A percentile compares a stretch with the other conserved stretches of the same genome.
Conservation (phyloP, 2,329 filamentous ascomycete genomes). For the Monosporascus sp. region DNA sequence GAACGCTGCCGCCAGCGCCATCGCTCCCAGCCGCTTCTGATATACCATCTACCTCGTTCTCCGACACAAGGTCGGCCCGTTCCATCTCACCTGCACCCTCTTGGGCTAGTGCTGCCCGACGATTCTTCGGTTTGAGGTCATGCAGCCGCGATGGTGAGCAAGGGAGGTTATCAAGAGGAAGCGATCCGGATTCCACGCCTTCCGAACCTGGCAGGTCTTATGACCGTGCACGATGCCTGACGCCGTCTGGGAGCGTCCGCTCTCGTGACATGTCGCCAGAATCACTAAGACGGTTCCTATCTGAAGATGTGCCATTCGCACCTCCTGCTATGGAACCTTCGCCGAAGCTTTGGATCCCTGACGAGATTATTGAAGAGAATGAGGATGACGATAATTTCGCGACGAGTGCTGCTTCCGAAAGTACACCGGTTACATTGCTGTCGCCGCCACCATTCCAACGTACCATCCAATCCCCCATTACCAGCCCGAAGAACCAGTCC, state of each 20-base stretch:
- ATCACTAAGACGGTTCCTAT: constrained; percentile 46
- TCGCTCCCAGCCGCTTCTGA: constrained; percentile 39
- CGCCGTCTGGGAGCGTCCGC: constrained; percentile 37
- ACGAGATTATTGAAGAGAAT: constrained; percentile 43
- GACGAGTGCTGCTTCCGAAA: constrained; percentile 43
- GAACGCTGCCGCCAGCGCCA: constrained; percentile 58
- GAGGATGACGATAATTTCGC: constrained; percentile 62
- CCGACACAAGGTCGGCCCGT: constrained; percentile 34
- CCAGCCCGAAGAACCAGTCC: constrained; percentile 11
- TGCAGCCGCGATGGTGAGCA: constrained; percentile 29
- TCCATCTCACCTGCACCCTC: constrained; percentile 44
- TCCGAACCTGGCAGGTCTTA: constrained; percentile 14
- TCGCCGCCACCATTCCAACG: constrained; percentile 50
- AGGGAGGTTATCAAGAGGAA: constrained; percentile 26
- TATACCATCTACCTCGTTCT: constrained; percentile 23
- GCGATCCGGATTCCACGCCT: constrained; percentile 12
- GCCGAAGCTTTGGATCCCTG: constrained; percentile 34
- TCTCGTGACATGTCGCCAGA: constrained; percentile 52
- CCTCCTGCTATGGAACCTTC: constrained; percentile 28
- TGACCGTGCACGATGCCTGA: constrained; percentile 26
- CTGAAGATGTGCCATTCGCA: constrained; percentile 36
- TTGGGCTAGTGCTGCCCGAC: constrained; percentile 40
- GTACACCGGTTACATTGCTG: constrained; percentile 38
- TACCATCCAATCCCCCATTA: constrained; percentile 22
- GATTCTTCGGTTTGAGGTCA: constrained; percentile 43